Evolutionary conservation across 2,329 filamentous ascomycete species (phyloP).

Genomic region (Colletotrichum neosansevieriae): DNA sequence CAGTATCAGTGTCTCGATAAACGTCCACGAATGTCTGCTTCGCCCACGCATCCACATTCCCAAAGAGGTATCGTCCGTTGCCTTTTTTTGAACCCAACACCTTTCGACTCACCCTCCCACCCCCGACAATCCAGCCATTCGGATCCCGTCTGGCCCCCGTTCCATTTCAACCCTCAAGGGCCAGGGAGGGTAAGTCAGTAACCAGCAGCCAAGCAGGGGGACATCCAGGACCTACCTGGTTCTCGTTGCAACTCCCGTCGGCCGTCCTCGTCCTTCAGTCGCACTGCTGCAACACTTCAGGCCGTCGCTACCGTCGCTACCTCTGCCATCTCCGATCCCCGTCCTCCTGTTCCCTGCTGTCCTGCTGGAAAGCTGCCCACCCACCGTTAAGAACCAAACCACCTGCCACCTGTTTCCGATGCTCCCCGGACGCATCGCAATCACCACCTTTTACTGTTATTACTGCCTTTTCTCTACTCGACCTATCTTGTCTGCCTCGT

Average conservation of each 20-base stretch:
- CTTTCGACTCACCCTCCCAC: constrained; percentile 6
- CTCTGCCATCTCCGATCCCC: constrained; percentile 35
- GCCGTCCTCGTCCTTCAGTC: not conserved
- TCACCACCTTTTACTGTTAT: not conserved
- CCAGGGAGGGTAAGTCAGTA: constrained; percentile 23
- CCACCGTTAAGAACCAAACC: constrained; percentile 36
- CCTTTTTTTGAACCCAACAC: no score
- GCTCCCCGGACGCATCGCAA: no score
- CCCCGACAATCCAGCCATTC: constrained; percentile 14
- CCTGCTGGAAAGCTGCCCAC: constrained; percentile 30
- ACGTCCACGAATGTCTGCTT: constrained; percentile 8
- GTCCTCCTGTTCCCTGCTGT: constrained; percentile 25
- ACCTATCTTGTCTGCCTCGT: constrained; percentile 21
- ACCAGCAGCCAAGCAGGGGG: constrained; percentile 11
- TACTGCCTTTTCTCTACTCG: constrained; percentile 3
- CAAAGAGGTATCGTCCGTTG: constrained; percentile 23
- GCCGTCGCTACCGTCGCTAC: constrained; percentile 9
- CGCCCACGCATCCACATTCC: constrained; percentile 39
- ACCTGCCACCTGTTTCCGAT: constrained; percentile 13
- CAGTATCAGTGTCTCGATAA: not conserved
- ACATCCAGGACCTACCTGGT: no score
- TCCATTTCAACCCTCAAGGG: constrained; percentile 10
- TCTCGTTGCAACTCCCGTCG: no score
- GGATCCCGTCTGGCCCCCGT: constrained; percentile 15
- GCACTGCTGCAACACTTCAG: constrained; percentile 12